Evolutionary conservation across 2,329 filamentous ascomycete genomes (phyloP), one percentile per base, ranked within the genome.

Genomic region (Penicillium digitatum): DNA sequence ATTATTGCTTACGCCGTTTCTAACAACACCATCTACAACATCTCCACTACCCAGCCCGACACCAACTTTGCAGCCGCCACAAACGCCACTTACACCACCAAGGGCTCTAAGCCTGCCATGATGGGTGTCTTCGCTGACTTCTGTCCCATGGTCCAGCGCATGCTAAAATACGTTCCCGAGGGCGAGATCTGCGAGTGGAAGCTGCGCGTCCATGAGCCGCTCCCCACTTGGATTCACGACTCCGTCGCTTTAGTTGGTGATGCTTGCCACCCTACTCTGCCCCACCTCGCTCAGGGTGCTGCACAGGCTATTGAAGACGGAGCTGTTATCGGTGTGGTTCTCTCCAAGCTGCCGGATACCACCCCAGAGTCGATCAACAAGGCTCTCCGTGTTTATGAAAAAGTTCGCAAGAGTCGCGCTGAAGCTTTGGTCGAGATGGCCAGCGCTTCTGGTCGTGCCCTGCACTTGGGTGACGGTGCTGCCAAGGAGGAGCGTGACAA

Each of bases 121-220:
- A 65, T 87, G 59, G 67, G 77, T 1, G 79, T 84, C 0, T 88
- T 81, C 63, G 69, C 68, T 1, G 82, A 82, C 54, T 88, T 86
- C 66, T 85, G 81, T 54, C 83, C 84, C 1, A 78, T 80, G 66
- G 78, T 87, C 2, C 79, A 81, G 57, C 77, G 79, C 22, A 81
- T 87, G 80, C 74, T 87, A 14, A 74, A 83, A 56, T 73, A 84
- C 16, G 84, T 86, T 0, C 83, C 83, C 0, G 80, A 84, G 43
- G 84, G 83, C n/a, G 83, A 85, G 59, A 80, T 88, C 5, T 82
- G 84, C 60, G 84, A 88, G 67, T 88, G 85, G 82, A 84, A 83
- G 60, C 72, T 88, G 42, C 75, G 83, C 26, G 80, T 83, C 5
- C 83, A 87, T 64, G 78, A 82, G 35, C 84, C 84, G 0, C 70